Evolutionary conservation across 2,329 filamentous ascomycete species (phyloP).

Genomic region (Amauroascus niger): DNA sequence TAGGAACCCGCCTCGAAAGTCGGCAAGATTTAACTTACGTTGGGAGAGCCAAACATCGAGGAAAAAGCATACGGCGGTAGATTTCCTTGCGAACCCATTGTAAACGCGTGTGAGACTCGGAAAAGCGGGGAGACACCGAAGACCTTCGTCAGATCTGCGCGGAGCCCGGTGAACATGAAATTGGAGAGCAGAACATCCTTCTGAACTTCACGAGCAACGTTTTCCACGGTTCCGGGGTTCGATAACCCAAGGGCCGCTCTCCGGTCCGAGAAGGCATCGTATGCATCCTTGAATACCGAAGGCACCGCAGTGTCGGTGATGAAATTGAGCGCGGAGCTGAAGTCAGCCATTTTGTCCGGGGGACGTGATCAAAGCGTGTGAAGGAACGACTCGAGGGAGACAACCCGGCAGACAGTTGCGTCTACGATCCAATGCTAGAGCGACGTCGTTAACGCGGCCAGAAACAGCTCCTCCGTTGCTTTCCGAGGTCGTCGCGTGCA

Average conservation of each 20-base stretch:
- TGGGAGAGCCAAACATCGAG: constrained; percentile 83
- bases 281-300: constrained; percentile 61
- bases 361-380: not conserved
- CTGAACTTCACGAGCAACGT: constrained; percentile 81
- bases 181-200: constrained; percentile 95
- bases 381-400: not conserved
- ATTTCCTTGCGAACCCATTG: constrained; percentile 72
- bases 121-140: constrained; percentile 91
- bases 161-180: constrained; percentile 91
- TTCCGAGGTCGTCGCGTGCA: not conserved
- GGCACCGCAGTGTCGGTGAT: constrained; percentile 65
- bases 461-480: not conserved
- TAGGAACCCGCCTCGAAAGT: not conserved
- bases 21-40: constrained; percentile 51
- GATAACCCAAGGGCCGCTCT: constrained; percentile 78
- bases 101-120: constrained; percentile 94
- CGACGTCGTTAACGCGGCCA: not conserved
- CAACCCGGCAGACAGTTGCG: not conserved
- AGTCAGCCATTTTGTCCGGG: constrained; percentile 33
- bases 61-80: constrained; percentile 93
- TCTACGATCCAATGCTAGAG: not conserved
- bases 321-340: constrained; percentile 49
- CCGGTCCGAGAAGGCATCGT: constrained; percentile 71
- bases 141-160: constrained; percentile 91
- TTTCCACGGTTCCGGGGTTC: constrained; percentile 89